Conservation (phyloP, 176 grass and related monocot genomes). For the Phragmites australis region DNA sequence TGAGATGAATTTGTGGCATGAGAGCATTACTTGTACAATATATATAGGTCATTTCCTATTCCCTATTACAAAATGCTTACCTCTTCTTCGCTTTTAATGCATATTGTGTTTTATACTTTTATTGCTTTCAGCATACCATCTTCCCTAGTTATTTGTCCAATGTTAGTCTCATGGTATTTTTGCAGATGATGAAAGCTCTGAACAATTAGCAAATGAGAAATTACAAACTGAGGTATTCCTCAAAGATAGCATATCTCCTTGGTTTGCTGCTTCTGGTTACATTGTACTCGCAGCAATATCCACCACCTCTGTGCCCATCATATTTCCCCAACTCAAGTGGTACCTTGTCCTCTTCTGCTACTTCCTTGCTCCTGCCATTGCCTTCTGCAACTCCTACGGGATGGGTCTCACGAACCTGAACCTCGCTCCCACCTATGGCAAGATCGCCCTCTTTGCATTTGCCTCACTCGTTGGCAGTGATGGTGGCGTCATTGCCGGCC, state of each 20-base stretch:
- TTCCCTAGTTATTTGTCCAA: neutral
- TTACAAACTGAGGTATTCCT: slow-evolving; percentile 46
- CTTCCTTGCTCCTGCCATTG: slow-evolving; percentile 51
- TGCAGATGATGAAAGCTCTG: slow-evolving; percentile 20
- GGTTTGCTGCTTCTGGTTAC: slow-evolving; percentile 50
- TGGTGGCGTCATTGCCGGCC: slow-evolving; percentile 41
- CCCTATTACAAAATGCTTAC: neutral
- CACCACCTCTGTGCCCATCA: slow-evolving; percentile 25
- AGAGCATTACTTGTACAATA: neutral
- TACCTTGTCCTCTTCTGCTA: slow-evolving; percentile 48
- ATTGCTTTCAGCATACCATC: slow-evolving; percentile 3
- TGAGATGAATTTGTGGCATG: neutral
- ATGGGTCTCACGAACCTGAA: slow-evolving; percentile 55
- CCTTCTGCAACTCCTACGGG: slow-evolving; percentile 53
- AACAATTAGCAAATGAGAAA: slow-evolving; percentile 7
- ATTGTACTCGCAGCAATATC: slow-evolving; percentile 44
- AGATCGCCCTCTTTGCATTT: slow-evolving; percentile 40
- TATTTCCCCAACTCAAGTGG: slow-evolving; percentile 60
- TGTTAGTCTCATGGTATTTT: neutral
- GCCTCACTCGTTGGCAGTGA: slow-evolving; percentile 36
- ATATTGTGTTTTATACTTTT: neutral
- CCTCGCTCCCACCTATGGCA: slow-evolving; percentile 50
- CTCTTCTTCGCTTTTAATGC: neutral
- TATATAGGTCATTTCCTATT: neutral
- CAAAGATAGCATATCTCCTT: slow-evolving; percentile 45